Conservation (phyloP, 2,329 filamentous ascomycete species). For the Onygenales sp. region DNA sequence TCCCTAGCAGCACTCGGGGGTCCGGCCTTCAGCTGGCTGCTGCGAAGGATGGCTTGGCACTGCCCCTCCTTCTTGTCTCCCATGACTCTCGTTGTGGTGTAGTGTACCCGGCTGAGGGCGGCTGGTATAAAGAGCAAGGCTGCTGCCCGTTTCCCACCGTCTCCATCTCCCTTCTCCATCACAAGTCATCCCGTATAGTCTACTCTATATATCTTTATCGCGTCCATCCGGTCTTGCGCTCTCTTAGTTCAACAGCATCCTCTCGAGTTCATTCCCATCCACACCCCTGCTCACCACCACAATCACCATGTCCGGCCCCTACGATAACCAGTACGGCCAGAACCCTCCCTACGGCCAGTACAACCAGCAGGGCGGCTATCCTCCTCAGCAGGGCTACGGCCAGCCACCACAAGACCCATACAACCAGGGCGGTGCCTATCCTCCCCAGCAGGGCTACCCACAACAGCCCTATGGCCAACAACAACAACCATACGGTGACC, state of each 20-base stretch:
- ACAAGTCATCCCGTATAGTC: not conserved
- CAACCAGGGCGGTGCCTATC: conserved; percentile 12
- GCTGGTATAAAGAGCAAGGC: not conserved
- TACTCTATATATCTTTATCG: too few relatives aligned
- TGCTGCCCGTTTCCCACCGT: not conserved
- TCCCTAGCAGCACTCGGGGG: too few relatives aligned
- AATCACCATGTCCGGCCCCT: conserved; percentile 10
- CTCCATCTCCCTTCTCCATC: not conserved
- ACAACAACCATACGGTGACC: conserved; percentile 3
- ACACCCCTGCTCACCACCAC: not conserved
- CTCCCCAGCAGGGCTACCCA: conserved; percentile 9
- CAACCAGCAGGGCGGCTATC: conserved; percentile 20
- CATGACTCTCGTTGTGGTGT: too few relatives aligned
- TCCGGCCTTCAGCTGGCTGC: too few relatives aligned
- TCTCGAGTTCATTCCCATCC: not conserved
- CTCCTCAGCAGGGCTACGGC: conserved; percentile 20
- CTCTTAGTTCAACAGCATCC: too few relatives aligned
- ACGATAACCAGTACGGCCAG: conserved; percentile 9
- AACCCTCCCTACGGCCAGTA: conserved; percentile 15
- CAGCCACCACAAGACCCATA: conserved; percentile 14
- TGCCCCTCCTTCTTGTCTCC: too few relatives aligned
- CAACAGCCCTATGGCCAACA: conserved; percentile 13
- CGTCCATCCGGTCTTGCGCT: not conserved
- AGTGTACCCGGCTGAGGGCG: too few relatives aligned
- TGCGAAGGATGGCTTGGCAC: too few relatives aligned